These are phyloP conservation scores for Boletus rubroflammeus DNA, from an alignment of 768 basidiomycete genomes.

Conservation along the genomic window DNA sequence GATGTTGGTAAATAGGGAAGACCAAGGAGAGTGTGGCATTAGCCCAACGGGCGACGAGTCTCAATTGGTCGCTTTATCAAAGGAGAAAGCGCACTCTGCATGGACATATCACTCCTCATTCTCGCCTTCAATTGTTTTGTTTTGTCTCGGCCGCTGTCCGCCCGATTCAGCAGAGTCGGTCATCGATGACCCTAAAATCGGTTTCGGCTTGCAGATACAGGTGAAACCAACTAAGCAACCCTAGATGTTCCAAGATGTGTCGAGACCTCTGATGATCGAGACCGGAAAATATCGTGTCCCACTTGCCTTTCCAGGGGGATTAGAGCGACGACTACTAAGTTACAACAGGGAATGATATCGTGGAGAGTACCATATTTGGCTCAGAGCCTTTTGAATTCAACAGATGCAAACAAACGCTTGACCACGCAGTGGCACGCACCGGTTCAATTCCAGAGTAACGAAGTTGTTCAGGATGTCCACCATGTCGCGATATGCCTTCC, in stretches of 20 bases:
- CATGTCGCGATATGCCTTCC: constrained; percentile 22
- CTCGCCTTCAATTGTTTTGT: not conserved
- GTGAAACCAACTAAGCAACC: not conserved
- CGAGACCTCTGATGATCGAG: not conserved
- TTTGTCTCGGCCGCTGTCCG: not conserved
- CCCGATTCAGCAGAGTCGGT: no score
- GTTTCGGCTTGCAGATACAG: not conserved
- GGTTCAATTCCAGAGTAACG: not conserved
- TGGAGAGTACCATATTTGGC: not conserved
- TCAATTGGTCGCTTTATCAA: not conserved
- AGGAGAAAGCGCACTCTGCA: not conserved
- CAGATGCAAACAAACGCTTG: constrained; percentile 11
- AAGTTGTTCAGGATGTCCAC: constrained; percentile 1
- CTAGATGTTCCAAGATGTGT: not conserved
- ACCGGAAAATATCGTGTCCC: not conserved
- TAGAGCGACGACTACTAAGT: not conserved
- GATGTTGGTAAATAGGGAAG: no score
- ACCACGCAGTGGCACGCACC: no score
- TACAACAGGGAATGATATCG: no score
- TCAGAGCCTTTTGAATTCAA: constrained; percentile 11
- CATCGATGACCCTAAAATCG: no score
- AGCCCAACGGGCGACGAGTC: not conserved
- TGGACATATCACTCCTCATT: not conserved
- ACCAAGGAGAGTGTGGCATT: not conserved
- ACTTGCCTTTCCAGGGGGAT: not conserved